Percentiles rank a stretch among this genome's conserved stretches.
Conservation (phyloP, 1,139 yeast genomes). For the Taphrina deformans region DNA sequence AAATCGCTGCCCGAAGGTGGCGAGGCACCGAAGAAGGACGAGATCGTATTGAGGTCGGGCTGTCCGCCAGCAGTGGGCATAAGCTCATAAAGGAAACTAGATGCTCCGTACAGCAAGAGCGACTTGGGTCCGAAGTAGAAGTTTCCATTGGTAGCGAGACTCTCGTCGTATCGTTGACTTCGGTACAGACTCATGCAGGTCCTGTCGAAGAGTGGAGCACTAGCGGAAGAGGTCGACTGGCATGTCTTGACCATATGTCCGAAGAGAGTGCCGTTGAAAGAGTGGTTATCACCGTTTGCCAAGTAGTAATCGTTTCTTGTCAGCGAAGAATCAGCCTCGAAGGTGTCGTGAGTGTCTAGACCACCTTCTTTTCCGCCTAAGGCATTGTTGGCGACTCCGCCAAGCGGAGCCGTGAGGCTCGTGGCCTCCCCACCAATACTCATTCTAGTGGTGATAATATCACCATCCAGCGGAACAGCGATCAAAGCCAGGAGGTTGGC, state of each 20-base stretch:
- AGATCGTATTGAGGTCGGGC: constrained; percentile 3
- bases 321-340: constrained; percentile 32
- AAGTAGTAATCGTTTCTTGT: constrained; percentile 25
- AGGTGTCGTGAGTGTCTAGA: constrained; percentile 27
- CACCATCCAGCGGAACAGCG: constrained; percentile 29
- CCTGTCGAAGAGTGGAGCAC: constrained; percentile 17
- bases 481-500: constrained; percentile 17
- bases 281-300: constrained; percentile 32
- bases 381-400: not conserved
- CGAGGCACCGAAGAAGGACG: constrained; percentile 29
- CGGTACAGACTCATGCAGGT: constrained; percentile 27
- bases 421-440: constrained; percentile 31
- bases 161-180: constrained; percentile 19
- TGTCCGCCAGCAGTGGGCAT: constrained; percentile 21
- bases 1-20: constrained; percentile 12
- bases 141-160: constrained; percentile 18
- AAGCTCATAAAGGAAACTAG: constrained; percentile 22
- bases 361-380: constrained; percentile 26
- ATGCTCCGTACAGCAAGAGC: constrained; percentile 24
- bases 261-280: constrained; percentile 30
- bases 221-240: constrained; percentile 2
- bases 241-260: constrained; percentile 19
- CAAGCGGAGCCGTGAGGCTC: constrained; percentile 16
- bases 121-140: constrained; percentile 31
- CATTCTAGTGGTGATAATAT: constrained; percentile 18